These are phyloP conservation scores for Arxiozyma telluris DNA, from an alignment of 1,139 yeast species.

Conservation along the genomic window DNA sequence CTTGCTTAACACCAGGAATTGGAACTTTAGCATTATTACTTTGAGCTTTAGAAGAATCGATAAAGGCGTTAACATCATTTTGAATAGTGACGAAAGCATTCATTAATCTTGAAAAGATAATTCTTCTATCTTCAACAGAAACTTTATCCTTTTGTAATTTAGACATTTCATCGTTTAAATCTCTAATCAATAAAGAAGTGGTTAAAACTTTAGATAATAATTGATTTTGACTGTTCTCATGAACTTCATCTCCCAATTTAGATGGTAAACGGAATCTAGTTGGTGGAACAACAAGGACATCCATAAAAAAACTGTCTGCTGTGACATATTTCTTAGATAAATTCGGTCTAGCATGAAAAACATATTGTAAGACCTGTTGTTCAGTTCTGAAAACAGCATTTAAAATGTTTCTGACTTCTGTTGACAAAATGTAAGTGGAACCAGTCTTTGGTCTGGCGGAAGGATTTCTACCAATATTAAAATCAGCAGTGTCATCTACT, in stretches of 20 bases:
- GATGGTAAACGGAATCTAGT: slow-evolving; percentile 94
- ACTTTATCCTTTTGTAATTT: slow-evolving; percentile 54
- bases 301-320: slow-evolving; percentile 88
- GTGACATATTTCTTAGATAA: slow-evolving; percentile 40
- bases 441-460: slow-evolving; percentile 54
- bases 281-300: slow-evolving; percentile 85
- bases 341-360: slow-evolving; percentile 74
- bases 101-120: slow-evolving; percentile 82
- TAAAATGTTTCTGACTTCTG: slow-evolving; percentile 75
- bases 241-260: slow-evolving; percentile 93
- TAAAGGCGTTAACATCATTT: slow-evolving; percentile 88
- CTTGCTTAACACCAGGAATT: slow-evolving; percentile 94
- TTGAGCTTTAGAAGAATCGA: slow-evolving; percentile 87
- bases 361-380: slow-evolving; percentile 46
- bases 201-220: slow-evolving; percentile 69
- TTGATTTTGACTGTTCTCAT: slow-evolving; percentile 90
- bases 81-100: slow-evolving; percentile 90
- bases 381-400: slow-evolving; percentile 69
- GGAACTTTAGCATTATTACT: slow-evolving; percentile 56
- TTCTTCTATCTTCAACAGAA: slow-evolving; percentile 60
- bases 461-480: slow-evolving; percentile 29
- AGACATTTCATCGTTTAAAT: slow-evolving; percentile 72
- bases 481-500: slow-evolving; percentile 27
- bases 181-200: slow-evolving; percentile 76
- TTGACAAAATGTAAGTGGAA: slow-evolving; percentile 75